Conservation (phyloP, 176 grass and related monocot species). For the Avena sativa region DNA sequence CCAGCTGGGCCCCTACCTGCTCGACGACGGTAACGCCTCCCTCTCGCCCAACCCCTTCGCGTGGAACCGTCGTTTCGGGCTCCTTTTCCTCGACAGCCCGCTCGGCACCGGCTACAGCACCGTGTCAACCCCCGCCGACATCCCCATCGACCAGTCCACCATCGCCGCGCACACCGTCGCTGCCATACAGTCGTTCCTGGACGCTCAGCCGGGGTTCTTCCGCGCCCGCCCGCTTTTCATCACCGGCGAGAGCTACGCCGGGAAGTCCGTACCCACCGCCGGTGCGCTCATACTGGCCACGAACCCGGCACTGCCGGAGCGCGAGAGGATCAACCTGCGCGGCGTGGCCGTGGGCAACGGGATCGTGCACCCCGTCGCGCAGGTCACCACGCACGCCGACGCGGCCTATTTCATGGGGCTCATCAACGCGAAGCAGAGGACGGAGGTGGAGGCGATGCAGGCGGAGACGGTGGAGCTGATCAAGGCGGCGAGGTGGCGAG, state of each 20-base stretch:
- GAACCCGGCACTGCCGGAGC: conserved; percentile 1
- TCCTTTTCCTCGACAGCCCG: conserved; percentile 82
- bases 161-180: conserved; percentile 58
- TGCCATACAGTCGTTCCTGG: conserved; percentile 61
- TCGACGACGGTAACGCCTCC: conserved; percentile 8
- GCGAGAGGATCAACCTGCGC: conserved; percentile 38
- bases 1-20: conserved; percentile 66
- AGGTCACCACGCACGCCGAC: conserved; percentile 67
- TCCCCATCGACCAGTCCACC: conserved; percentile 61
- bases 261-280: conserved; percentile 67
- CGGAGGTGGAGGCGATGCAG: conserved; percentile 50
- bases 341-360: conserved; percentile 76
- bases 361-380: conserved; percentile 63
- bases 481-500: conserved; percentile 31
- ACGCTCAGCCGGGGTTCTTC: conserved; percentile 44
- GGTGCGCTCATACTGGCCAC: conserved; percentile 1
- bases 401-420: conserved; percentile 68
- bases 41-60: conserved; percentile 53
- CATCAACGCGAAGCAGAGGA: conserved; percentile 57
- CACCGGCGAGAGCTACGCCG: conserved; percentile 79
- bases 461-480: conserved; percentile 11
- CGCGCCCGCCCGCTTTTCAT: conserved; percentile 61
- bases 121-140: conserved; percentile 20
- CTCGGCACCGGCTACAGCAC: conserved; percentile 77
- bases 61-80: conserved; percentile 72